Conservation (phyloP, 2,329 filamentous ascomycete species). For the Fusarium sp. region DNA sequence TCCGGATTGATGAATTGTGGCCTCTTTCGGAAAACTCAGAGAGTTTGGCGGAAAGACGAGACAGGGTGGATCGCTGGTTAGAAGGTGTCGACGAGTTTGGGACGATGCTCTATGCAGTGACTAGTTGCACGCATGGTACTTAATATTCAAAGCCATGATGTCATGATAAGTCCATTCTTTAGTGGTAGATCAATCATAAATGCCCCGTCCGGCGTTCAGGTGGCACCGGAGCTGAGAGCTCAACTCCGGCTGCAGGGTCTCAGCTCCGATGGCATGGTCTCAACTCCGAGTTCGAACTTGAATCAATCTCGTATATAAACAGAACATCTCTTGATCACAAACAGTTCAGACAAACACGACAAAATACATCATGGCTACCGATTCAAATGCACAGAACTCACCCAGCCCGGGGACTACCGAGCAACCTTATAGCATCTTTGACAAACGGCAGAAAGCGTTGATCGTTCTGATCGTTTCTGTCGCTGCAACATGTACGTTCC, state of each 20-base stretch:
- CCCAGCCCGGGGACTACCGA: background rate
- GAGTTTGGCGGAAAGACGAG: slow-evolving; percentile 46
- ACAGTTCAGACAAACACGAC: background rate
- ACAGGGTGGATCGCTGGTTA: slow-evolving; percentile 62
- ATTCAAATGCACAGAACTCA: background rate
- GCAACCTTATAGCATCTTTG: slow-evolving; percentile 63
- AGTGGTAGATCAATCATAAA: background rate
- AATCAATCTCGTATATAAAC: background rate
- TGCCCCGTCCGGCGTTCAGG: background rate
- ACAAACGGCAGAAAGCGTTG: slow-evolving; percentile 59
- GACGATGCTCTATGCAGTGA: slow-evolving; percentile 64
- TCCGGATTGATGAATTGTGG: slow-evolving; percentile 66
- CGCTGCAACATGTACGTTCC: slow-evolving; percentile 61
- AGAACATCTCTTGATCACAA: background rate
- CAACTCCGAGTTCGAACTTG: background rate
- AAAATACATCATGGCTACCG: background rate
- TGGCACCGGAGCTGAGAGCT: background rate
- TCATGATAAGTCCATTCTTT: background rate
- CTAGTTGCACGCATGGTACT: slow-evolving; percentile 57
- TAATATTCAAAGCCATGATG: background rate
- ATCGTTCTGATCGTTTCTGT: slow-evolving; percentile 61
- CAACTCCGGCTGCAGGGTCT: background rate
- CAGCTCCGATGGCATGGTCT: background rate
- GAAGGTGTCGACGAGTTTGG: slow-evolving; percentile 65
- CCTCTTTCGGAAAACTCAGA: slow-evolving; percentile 48